Conservation (phyloP, 2,329 filamentous ascomycete genomes). For the Claviceps fusiformis region DNA sequence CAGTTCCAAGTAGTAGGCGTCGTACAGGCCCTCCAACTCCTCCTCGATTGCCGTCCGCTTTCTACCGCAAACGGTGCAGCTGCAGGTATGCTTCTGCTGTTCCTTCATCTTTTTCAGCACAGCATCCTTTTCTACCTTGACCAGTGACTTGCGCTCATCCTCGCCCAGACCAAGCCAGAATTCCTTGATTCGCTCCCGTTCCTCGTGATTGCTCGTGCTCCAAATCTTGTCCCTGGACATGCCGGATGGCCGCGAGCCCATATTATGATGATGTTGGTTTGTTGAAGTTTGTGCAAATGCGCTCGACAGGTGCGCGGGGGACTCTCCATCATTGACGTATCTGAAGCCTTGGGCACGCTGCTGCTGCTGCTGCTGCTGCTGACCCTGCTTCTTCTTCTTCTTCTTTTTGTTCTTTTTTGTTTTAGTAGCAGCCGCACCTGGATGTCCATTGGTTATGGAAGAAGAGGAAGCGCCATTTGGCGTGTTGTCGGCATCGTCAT, state of each 20-base stretch:
- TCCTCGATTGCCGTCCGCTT: slow-evolving; percentile 97
- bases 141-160: slow-evolving; percentile 83
- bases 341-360: slow-evolving; percentile 8
- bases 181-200: slow-evolving; percentile 93
- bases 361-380: slow-evolving; percentile 8
- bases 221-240: slow-evolving; percentile 79
- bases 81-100: slow-evolving; percentile 98
- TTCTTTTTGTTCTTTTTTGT: slow-evolving; percentile 42
- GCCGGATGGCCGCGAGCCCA: slow-evolving; percentile 20
- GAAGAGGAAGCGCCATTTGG: slow-evolving; percentile 16
- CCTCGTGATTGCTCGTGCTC: slow-evolving; percentile 90
- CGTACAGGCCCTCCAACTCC: slow-evolving; percentile 91
- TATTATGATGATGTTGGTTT: slow-evolving; percentile 9
- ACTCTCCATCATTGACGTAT: slow-evolving; percentile 9
- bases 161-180: slow-evolving; percentile 95
- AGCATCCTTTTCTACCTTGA: slow-evolving; percentile 97
- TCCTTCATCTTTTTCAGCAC: slow-evolving; percentile 99
- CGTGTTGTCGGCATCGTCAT: slow-evolving; percentile 33
- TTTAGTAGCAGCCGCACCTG: slow-evolving; percentile 20
- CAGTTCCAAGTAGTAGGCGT: slow-evolving; percentile 95
- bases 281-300: slow-evolving; percentile 12
- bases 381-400: slow-evolving; percentile 54
- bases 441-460: slow-evolving; percentile 19
- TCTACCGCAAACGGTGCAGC: slow-evolving; percentile 89
- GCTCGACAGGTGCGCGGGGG: neutral